Evolutionary conservation across 2,329 filamentous ascomycete genomes (phyloP), one percentile per base, ranked within the genome.

Genomic region (Cordyceps javanica): DNA sequence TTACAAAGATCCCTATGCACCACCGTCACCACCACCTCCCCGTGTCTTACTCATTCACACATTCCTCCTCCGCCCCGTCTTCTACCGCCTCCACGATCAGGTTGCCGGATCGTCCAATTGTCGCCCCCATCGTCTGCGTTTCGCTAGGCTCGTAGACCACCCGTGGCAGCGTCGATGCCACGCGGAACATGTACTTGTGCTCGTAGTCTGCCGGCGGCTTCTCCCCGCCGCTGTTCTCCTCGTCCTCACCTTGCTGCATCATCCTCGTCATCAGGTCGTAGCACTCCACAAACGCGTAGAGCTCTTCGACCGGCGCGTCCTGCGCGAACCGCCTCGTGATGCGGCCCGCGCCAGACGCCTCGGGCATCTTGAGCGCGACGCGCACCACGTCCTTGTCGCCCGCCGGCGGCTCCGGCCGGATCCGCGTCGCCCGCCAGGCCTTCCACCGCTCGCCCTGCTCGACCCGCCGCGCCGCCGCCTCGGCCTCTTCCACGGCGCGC

Each of bases 251-350:
- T n/a, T n/a, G n/a, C n/a, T n/a, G n/a, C n/a, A n/a, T n/a, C n/a
- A n/a, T n/a, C n/a, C n/a, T n/a, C 66, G 25, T 9, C 3, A 91
- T 65, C 6, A 88, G 64, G 54, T 90, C 86, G 69, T 91, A 87
- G 73, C 93, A 97, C 68, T 99, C 94, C 2, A 97, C 91, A 73
- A 96, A 97, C 0, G 93, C 94, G 71, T 97, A 97, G 6, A 99
- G 75, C 66, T 97, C 91, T 69, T 97, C 93, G 38, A 97, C 76
- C 2, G 82, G 79, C 0, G 89, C 83, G n/a, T 83, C 77, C 1
- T 80, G 77, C 0, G 77, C 71, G 69, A 99, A 97, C 51, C 82
- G 83, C 42, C 93, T 82, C 57, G 96, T 82, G 2, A 96, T 82
- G 42, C 92, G 81, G 50, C 90, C 88, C 0, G 84, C 88, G 5